Evolutionary conservation across 495 filamentous ascomycete species (phyloP), one percentile per base, ranked within the genome.

Genomic region (Poronia punctata): DNA sequence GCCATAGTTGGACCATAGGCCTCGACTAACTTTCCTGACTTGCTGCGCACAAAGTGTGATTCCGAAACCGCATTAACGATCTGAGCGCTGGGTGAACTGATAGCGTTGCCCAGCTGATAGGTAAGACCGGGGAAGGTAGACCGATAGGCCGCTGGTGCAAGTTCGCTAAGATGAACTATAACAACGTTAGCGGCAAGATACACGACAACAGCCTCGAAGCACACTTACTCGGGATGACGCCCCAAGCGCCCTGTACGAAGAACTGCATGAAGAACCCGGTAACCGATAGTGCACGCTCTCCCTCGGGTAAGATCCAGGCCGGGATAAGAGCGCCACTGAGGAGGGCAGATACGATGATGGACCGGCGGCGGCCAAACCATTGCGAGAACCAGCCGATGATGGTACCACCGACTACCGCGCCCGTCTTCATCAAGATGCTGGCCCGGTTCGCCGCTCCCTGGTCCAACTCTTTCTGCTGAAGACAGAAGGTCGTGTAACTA

Each of bases 191-290:
- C 11, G 15, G 16, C n/a, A n/a, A n/a, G n/a, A n/a, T n/a, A 18
- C 11, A n/a, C 12, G 9, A 18, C 5, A 3, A 10, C 11, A 33
- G 2, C 8, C 9, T 33, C 4, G 33, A 16, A 17, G 10, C 8
- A 20, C 31, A 12, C 43, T 39, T 40, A 46, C 43, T 58, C 7
- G 84, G 84, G 20, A 87, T 78, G 5, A 87, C 77, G 26, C 84
- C 82, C 80, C 79, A 89, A 0, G 82, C 80, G 6, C 84, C 84
- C 50, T 87, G 80, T 18, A 86, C 72, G 54, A 82, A 86, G 60
- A 86, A 86, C 52, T 89, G 84, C 43, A 86, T 74, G 56, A 83
- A 75, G 66, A 89, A 89, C 15, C 78, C 83, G 1, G 73, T 69
- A 4, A 67, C 81, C 1, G 79, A 81, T 12, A 88, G 70, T 4